Conservation (phyloP, 306 rosid genomes). For the Cicer judaicum region DNA sequence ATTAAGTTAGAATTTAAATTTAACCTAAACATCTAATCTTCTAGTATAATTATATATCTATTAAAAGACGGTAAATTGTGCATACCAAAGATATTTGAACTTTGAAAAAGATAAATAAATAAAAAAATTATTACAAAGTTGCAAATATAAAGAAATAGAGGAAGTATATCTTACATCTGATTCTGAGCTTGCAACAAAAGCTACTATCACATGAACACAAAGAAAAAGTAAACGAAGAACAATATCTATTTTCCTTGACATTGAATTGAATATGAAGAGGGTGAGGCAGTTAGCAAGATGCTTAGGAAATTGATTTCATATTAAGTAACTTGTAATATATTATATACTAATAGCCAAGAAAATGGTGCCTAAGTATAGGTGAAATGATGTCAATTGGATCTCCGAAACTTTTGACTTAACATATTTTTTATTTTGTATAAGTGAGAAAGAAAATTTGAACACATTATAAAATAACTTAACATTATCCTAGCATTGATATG, state of each 20-base stretch:
- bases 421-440: too few species aligned
- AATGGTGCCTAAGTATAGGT: neutral
- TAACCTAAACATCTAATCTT: too few species aligned
- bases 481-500: too few species aligned
- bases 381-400: too few species aligned
- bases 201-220: neutral
- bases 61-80: too few species aligned
- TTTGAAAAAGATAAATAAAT: neutral
- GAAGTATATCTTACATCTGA: slow-evolving; percentile 3
- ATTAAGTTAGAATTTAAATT: too few species aligned
- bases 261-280: neutral
- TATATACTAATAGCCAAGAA: neutral
- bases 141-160: too few species aligned
- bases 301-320: neutral
- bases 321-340: neutral
- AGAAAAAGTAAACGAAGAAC: neutral
- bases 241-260: neutral
- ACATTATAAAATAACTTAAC: too few species aligned
- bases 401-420: too few species aligned
- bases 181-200: neutral
- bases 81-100: too few species aligned
- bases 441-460: too few species aligned
- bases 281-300: neutral
- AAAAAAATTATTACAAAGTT: neutral
- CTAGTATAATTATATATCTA: too few species aligned